Base-by-base conservation (phyloP, 495 filamentous ascomycete species). In the Annulohypoxylon maeteangense region DNA sequence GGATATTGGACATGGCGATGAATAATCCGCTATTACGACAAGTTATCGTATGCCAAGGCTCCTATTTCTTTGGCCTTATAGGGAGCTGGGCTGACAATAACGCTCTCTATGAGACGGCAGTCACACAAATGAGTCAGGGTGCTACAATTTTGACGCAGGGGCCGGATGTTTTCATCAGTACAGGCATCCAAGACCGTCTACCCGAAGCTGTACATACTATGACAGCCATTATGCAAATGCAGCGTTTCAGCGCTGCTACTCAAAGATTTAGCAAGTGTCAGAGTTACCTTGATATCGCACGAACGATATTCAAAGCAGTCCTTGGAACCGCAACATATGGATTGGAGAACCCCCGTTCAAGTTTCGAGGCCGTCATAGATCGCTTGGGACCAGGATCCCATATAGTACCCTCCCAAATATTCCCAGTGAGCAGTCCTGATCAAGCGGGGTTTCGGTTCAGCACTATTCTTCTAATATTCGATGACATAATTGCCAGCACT, bases 391-490 rank as follows among this genome's bases (percentile, higher is more conserved):
- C 80, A 11, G 62, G 74, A 7, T 55, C 71, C 16, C 75, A 16
- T 32, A 72, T 75, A 44, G 67, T 76, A 27, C 51, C 50, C 0
- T 70, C 74, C 7, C 56, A 68, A 11, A 59, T 57, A 23, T 51
- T 59, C 54, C 74, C 75, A 25, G 75, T 79, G n/a, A 81, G 76
- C 62, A 85, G 76, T 23, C 73, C 85, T 7, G 84, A 86, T 48
- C 85, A 87, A 68, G 81, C 85, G 0, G 83, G 82, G 20, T 81
- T 87, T 58, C 79, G 81, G 14, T 88, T 88, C 74, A 86, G 78
- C n/a, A 79, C 84, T 4, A 74, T 84, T 4, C 75, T 84, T 34
- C 71, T 87, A 27, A 71, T 87, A 12, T 75, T 84, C 12, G 80
- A 83, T 62, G 86, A 87, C 65, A 80, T 84, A 50, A 70, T 88